phyloP scores from a whole-genome alignment of 805 yeast species.

The Starmerella bombicola region DNA sequence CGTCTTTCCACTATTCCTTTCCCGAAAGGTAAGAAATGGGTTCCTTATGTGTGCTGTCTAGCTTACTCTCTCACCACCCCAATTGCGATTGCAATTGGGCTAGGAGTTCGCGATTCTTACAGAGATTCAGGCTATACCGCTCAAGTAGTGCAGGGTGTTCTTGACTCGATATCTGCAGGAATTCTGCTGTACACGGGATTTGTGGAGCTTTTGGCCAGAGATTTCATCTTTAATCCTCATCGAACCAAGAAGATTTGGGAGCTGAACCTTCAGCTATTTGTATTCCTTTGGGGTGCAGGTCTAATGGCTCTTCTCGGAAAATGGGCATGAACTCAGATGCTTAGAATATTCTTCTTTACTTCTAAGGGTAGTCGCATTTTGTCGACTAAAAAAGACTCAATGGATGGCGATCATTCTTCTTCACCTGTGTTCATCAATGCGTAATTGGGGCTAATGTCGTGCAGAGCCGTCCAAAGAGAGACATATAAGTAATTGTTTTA shows the following conservation, averaged over 20 bases:
- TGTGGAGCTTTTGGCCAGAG: slow-evolving; percentile 65
- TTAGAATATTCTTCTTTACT: no score
- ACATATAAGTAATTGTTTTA: no score
- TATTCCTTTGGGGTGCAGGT: slow-evolving; percentile 46
- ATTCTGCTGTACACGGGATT: slow-evolving; percentile 58
- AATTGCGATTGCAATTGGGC: slow-evolving; percentile 57
- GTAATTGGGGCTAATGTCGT: no score
- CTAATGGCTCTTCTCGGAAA: slow-evolving; percentile 64
- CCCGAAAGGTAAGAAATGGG: slow-evolving; percentile 36
- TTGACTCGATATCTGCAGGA: slow-evolving; percentile 63
- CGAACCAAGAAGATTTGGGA: slow-evolving; percentile 34
- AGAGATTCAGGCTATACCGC: slow-evolving; percentile 43
- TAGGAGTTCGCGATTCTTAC: slow-evolving; percentile 53
- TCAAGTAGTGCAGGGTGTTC: slow-evolving; percentile 46
- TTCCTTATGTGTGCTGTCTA: slow-evolving; percentile 41
- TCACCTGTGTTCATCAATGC: no score
- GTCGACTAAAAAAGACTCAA: no score
- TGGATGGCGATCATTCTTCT: no score
- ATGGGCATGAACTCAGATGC: slow-evolving; percentile 65
- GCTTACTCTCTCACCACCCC: slow-evolving; percentile 55
- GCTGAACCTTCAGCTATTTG: slow-evolving; percentile 32
- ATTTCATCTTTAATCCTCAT: slow-evolving; percentile 41
- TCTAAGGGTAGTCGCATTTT: no score
- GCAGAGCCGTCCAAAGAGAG: no score
- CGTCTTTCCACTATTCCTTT: slow-evolving; percentile 49